Percentiles rank a stretch among this genome's conserved stretches.
Conservation (phyloP, 1,139 yeast genomes). For the Sugiyamaella grinbergsii region DNA sequence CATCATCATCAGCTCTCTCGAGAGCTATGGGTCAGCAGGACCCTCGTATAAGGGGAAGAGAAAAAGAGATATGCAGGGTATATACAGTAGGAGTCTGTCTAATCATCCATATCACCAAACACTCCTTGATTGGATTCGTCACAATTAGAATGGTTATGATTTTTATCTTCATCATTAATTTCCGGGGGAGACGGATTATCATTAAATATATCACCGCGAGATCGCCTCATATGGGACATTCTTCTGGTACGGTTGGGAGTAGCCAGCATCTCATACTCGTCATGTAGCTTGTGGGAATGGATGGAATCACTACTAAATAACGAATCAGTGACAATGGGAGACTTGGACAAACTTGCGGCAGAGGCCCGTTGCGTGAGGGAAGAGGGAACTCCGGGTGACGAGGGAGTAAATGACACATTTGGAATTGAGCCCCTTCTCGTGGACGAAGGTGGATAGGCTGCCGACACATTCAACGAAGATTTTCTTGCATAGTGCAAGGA, state of each 20-base stretch:
- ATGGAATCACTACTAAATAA: constrained; percentile 21
- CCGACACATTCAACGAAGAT: constrained; percentile 19
- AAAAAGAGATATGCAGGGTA: constrained; percentile 9
- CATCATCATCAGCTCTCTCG: constrained; percentile 13
- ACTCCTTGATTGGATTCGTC: constrained; percentile 26
- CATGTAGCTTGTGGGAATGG: constrained; percentile 21
- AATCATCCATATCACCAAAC: constrained; percentile 38
- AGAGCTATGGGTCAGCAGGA: constrained; percentile 7
- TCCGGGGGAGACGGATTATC: constrained; percentile 24
- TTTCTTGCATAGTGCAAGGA: constrained; percentile 22
- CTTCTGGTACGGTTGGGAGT: constrained; percentile 33
- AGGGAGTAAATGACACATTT: constrained; percentile 19
- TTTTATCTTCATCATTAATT: constrained; percentile 27
- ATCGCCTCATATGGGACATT: constrained; percentile 31
- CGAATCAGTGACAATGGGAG: constrained; percentile 31
- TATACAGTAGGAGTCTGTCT: constrained; percentile 11
- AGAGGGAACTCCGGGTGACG: constrained; percentile 22
- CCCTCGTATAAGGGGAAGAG: constrained; percentile 1
- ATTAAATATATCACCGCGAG: constrained; percentile 22
- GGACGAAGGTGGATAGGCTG: constrained; percentile 23
- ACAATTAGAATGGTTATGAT: constrained; percentile 23
- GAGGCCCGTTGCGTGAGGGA: constrained; percentile 19
- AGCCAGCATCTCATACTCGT: constrained; percentile 31
- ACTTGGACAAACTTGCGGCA: constrained; percentile 20
- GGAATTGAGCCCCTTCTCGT: constrained; percentile 24